Percentiles rank a stretch among this genome's conserved stretches.
phyloP scores from a whole-genome alignment of 805 yeast species.

The Candida xiaguanensis region DNA sequence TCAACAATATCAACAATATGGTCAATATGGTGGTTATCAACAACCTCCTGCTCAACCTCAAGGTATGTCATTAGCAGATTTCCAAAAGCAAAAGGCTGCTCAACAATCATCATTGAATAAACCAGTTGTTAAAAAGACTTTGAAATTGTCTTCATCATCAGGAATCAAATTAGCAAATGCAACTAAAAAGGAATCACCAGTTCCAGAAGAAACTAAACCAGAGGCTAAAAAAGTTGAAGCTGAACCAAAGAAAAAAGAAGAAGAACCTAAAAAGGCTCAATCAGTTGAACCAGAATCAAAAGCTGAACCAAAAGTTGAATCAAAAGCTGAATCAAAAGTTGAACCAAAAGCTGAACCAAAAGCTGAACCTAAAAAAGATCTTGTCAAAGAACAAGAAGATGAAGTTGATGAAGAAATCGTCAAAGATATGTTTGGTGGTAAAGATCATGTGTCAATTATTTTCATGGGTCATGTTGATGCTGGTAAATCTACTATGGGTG shows the following conservation, averaged over 20 bases:
- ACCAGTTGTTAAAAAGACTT: conserved; percentile 64
- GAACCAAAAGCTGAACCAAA: conserved; percentile 15
- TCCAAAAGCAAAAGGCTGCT: conserved; percentile 62
- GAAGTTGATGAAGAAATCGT: conserved; percentile 83
- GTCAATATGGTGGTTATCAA: conserved; percentile 14
- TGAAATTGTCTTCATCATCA: conserved; percentile 63
- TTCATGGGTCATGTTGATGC: conserved; percentile 99
- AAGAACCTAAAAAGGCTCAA: conserved; percentile 13
- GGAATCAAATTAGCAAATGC: conserved; percentile 61
- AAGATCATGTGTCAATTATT: conserved; percentile 93
- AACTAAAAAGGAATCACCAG: conserved; percentile 32
- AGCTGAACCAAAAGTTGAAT: conserved; percentile 13
- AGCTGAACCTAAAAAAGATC: conserved; percentile 41
- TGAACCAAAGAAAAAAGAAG: conserved; percentile 15
- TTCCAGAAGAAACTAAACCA: conserved; percentile 18
- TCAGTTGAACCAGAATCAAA: conserved; percentile 16
- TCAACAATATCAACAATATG: conserved; percentile 14
- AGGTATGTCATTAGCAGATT: conserved; percentile 75
- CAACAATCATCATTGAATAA: conserved; percentile 38
- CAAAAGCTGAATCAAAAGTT: conserved; percentile 8
- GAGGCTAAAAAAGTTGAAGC: conserved; percentile 11
- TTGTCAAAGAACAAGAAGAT: conserved; percentile 70
- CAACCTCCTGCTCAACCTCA: conserved; percentile 17
- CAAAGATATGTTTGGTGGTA: conserved; percentile 92
- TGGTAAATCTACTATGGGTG: conserved; percentile 99